Conservation (phyloP, 495 filamentous ascomycete species). For the Penicillium herquei region DNA sequence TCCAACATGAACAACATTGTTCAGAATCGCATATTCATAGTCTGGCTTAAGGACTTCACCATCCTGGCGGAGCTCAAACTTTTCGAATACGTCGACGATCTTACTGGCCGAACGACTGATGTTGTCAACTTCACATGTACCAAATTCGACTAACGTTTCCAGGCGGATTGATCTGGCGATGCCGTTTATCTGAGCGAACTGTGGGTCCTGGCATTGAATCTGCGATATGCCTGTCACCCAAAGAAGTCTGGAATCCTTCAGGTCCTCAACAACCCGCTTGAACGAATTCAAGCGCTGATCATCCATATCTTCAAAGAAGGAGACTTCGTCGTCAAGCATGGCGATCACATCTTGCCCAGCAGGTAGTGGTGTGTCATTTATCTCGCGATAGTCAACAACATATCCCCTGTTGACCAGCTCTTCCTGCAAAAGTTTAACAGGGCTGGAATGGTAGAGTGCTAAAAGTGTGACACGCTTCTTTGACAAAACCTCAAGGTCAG, state of each 20-base stretch:
- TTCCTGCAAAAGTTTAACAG: background rate
- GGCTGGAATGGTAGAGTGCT: background rate
- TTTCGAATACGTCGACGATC: background rate
- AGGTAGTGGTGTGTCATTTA: constrained; percentile 19
- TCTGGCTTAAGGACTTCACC: background rate
- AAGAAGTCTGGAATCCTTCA: background rate
- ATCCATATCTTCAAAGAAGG: constrained; percentile 35
- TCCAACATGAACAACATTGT: constrained; percentile 31
- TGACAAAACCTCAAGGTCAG: background rate
- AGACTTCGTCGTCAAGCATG: constrained; percentile 28
- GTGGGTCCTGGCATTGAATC: constrained; percentile 4
- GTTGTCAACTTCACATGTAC: constrained; percentile 3
- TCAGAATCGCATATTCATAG: constrained; percentile 3
- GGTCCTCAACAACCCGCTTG: background rate
- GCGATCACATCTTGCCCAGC: constrained; percentile 33
- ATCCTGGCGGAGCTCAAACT: background rate
- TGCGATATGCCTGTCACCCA: constrained; percentile 7
- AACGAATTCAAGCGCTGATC: constrained; percentile 19
- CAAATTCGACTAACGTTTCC: constrained; percentile 3
- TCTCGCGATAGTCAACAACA: constrained; percentile 15
- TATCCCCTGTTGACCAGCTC: background rate
- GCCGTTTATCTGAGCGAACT: constrained; percentile 1
- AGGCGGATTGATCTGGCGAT: constrained; percentile 6
- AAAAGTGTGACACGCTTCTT: background rate
- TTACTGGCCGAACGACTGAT: background rate